A percentile compares a stretch with the other conserved stretches of the same genome.
phyloP scores from a whole-genome alignment of 176 grass and related monocot species.

The Avena eriantha region DNA sequence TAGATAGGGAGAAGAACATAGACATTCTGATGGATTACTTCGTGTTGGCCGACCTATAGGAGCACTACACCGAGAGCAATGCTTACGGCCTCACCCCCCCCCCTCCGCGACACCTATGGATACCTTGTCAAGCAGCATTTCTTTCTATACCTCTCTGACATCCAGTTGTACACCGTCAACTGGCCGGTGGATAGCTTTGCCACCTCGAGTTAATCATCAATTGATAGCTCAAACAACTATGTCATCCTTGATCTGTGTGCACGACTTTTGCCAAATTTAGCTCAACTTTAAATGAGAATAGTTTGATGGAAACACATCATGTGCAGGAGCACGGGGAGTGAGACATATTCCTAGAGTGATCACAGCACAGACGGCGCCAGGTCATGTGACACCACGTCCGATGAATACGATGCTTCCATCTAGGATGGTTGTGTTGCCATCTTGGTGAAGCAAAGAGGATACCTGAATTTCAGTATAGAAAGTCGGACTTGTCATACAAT shows the following conservation, averaged over 20 bases:
- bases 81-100: constrained; percentile 54
- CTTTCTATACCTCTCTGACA: constrained; percentile 62
- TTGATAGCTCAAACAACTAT: too few species aligned
- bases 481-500: constrained; percentile 62
- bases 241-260: too few species aligned
- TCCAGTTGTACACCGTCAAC: constrained; percentile 73
- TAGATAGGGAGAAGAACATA: constrained; percentile 19
- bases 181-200: not conserved
- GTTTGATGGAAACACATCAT: too few species aligned
- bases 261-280: too few species aligned
- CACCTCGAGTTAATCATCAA: not conserved
- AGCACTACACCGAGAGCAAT: constrained; percentile 61
- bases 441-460: not conserved
- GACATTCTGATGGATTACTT: constrained; percentile 51
- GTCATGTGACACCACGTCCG: constrained; percentile 60
- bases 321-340: constrained; percentile 38
- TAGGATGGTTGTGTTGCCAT: too few species aligned
- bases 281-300: too few species aligned
- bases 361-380: constrained; percentile 29
- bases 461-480: constrained; percentile 62
- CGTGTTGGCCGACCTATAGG: constrained; percentile 60
- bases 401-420: constrained; percentile 47
- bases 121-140: constrained; percentile 57
- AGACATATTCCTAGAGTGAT: constrained; percentile 74
- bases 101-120: constrained; percentile 29